Evolutionary conservation across 2,329 filamentous ascomycete species (phyloP).

Genomic region (Cryphonectria parasitica): DNA sequence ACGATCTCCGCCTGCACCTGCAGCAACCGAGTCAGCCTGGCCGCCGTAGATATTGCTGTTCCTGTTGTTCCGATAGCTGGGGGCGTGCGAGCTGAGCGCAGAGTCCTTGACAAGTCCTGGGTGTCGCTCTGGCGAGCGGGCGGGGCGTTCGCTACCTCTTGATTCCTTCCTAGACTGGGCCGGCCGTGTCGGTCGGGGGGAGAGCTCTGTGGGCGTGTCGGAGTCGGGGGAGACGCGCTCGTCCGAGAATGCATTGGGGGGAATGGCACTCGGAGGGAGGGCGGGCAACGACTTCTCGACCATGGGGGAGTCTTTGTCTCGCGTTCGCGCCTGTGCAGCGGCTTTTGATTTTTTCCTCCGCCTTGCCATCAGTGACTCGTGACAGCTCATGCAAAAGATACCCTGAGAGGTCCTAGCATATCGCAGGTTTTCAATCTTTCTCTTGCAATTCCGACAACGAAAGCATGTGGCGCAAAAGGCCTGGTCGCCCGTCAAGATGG

Average conservation of each 20-base stretch:
- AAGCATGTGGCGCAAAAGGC: slow-evolving; percentile 98
- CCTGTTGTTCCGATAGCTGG: slow-evolving; percentile 77
- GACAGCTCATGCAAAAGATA: slow-evolving; percentile 99
- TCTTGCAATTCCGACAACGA: slow-evolving; percentile 95
- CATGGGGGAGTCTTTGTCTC: slow-evolving; percentile 69
- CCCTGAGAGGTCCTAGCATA: slow-evolving; percentile 98
- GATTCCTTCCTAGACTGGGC: slow-evolving; percentile 56
- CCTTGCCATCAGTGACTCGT: slow-evolving; percentile 93
- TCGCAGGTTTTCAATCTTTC: slow-evolving; percentile 96
- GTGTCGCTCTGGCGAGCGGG: slow-evolving; percentile 58
- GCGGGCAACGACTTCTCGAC: slow-evolving; percentile 93
- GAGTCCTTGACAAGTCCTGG: slow-evolving; percentile 53
- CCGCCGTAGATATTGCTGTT: slow-evolving; percentile 67
- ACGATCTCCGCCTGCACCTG: slow-evolving; percentile 29
- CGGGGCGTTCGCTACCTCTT: slow-evolving; percentile 55
- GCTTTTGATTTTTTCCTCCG: slow-evolving; percentile 84
- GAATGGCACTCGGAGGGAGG: slow-evolving; percentile 75
- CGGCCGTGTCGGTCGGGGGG: slow-evolving; percentile 59
- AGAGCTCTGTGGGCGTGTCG: slow-evolving; percentile 71
- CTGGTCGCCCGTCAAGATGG: slow-evolving; percentile 96
- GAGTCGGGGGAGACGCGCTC: slow-evolving; percentile 63
- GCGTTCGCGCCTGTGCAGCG: slow-evolving; percentile 61
- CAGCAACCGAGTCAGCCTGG: slow-evolving; percentile 43
- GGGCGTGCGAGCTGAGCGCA: slow-evolving; percentile 71
- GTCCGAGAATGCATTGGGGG: slow-evolving; percentile 65